Conservation (phyloP, 2,329 filamentous ascomycete species). For the Claviceps sp. region DNA sequence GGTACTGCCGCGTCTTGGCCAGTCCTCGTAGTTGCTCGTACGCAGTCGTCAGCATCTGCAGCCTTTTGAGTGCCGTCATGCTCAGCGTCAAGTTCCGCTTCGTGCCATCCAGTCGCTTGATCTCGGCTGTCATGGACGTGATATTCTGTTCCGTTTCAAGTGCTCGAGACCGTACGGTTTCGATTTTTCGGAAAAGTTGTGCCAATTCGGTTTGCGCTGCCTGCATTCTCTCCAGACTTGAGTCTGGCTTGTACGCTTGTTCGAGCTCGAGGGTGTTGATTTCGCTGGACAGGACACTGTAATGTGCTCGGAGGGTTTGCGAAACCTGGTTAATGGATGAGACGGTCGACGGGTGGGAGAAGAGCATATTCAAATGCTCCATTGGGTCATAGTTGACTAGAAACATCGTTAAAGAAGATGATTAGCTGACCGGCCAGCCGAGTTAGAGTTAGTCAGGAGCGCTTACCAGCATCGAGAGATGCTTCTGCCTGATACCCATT, state of each 20-base stretch:
- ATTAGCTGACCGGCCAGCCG: not conserved
- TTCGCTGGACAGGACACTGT: slow-evolving; percentile 68
- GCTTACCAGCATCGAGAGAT: slow-evolving; percentile 31
- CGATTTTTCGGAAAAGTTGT: slow-evolving; percentile 86
- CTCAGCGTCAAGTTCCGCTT: slow-evolving; percentile 93
- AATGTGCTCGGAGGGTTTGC: slow-evolving; percentile 57
- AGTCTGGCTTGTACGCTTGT: slow-evolving; percentile 74
- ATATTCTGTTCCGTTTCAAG: slow-evolving; percentile 90
- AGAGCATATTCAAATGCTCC: slow-evolving; percentile 83
- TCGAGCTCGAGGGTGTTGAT: slow-evolving; percentile 61
- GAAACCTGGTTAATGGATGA: slow-evolving; percentile 63
- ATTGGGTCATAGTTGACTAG: slow-evolving; percentile 81
- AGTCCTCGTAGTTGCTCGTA: slow-evolving; percentile 86
- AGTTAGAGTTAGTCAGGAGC: not conserved
- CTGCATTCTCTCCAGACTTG: slow-evolving; percentile 83
- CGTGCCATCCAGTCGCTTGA: slow-evolving; percentile 90
- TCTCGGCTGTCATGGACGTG: slow-evolving; percentile 97
- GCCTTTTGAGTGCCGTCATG: slow-evolving; percentile 92
- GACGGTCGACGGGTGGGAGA: slow-evolving; percentile 77
- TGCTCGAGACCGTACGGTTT: slow-evolving; percentile 77
- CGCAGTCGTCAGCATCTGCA: slow-evolving; percentile 98
- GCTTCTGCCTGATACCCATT: slow-evolving; percentile 24
- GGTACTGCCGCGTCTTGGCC: slow-evolving; percentile 76
- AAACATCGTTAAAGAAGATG: not conserved
- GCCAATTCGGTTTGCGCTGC: slow-evolving; percentile 80